These are phyloP conservation scores for Neostapfia colusana DNA, from an alignment of 176 grass and related monocot genomes.

Conservation along the genomic window DNA sequence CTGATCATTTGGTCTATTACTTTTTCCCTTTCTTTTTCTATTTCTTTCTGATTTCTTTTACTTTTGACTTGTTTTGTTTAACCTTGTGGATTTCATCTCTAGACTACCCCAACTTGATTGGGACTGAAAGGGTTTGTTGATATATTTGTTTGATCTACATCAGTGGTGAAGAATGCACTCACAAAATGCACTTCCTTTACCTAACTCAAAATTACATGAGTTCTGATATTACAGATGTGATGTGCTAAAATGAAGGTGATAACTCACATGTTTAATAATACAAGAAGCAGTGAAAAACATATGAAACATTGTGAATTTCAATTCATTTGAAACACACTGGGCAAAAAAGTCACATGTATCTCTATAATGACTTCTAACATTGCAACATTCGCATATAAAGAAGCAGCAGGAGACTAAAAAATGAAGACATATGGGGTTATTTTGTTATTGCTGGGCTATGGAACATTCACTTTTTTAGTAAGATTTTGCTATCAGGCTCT, in stretches of 20 bases:
- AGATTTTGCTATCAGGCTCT: not conserved
- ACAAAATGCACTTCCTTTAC: not conserved
- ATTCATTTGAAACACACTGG: not conserved
- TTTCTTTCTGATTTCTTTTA: too few relatives aligned
- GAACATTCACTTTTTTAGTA: not conserved
- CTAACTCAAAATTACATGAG: not conserved
- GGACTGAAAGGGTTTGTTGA: too few relatives aligned
- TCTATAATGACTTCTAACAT: not conserved
- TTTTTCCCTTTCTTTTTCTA: too few relatives aligned
- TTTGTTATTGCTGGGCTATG: not conserved
- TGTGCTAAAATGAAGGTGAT: not conserved
- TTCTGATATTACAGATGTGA: not conserved
- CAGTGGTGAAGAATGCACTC: not conserved
- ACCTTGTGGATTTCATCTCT: too few relatives aligned
- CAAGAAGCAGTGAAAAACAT: not conserved
- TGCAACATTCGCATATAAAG: slow-evolving; percentile 1
- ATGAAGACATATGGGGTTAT: not conserved
- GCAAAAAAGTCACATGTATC: not conserved
- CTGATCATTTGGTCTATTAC: too few relatives aligned
- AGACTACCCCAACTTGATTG: too few relatives aligned
- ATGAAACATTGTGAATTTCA: not conserved
- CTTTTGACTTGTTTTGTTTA: too few relatives aligned
- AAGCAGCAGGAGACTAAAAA: not conserved
- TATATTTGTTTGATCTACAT: slow-evolving; percentile 4
- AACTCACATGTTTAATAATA: not conserved